Conservation (phyloP, 2,329 filamentous ascomycete genomes). For the Plectosphaerella plurivora region DNA sequence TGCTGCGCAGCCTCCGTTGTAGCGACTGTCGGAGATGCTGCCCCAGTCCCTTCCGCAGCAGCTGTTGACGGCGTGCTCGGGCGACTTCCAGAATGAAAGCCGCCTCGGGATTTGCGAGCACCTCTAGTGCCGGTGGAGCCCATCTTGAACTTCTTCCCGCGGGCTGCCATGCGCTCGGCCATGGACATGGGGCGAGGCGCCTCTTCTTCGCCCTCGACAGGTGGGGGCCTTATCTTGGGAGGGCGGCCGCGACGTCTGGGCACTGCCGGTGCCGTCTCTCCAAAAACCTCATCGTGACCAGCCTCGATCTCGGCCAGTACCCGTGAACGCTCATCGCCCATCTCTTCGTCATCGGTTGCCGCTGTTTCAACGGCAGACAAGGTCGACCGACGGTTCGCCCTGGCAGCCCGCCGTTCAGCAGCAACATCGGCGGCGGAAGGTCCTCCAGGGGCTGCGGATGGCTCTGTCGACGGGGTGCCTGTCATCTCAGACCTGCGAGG, state of each 20-base stretch:
- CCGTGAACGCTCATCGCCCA: conserved; percentile 10
- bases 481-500: conserved; percentile 21
- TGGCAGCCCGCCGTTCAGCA: conserved; percentile 7
- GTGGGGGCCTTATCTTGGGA: conserved; percentile 5
- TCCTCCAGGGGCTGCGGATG: conserved; percentile 4
- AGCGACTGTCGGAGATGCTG: too few species aligned
- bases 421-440: conserved; percentile 6
- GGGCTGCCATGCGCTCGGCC: conserved; percentile 51
- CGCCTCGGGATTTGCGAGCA: not conserved
- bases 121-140: conserved; percentile 23
- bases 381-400: conserved; percentile 11
- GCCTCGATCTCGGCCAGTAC: conserved; percentile 26
- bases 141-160: conserved; percentile 51
- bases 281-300: conserved; percentile 26
- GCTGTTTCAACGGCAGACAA: conserved; percentile 5
- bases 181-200: conserved; percentile 42
- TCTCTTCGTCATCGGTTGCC: conserved; percentile 7
- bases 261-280: conserved; percentile 10
- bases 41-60: not conserved
- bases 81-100: not conserved
- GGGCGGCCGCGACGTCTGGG: conserved; percentile 6
- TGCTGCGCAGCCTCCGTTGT: too few species aligned
- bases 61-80: not conserved
- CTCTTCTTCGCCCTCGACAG: not conserved
- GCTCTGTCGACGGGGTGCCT: conserved; percentile 23